These are phyloP conservation scores for Saccharomycopsis capsularis DNA, from an alignment of 805 yeast genomes.

Conservation along the genomic window DNA sequence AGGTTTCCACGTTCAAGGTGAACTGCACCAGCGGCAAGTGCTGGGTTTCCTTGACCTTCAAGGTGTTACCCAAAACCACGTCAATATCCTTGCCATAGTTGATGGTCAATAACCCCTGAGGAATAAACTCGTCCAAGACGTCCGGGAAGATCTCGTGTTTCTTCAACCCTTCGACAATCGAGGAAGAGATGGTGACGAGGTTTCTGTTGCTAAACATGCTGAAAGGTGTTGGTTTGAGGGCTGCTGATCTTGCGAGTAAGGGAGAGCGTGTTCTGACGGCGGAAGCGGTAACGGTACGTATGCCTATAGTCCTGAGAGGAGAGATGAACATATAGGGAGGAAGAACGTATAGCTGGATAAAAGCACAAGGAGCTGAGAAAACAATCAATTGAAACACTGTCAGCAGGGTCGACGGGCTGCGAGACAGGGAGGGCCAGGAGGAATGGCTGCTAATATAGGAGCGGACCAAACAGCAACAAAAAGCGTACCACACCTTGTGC, in stretches of 20 bases:
- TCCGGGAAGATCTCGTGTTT: conserved; percentile 40
- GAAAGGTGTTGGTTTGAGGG: neutral
- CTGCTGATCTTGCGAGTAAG: neutral
- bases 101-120: conserved; percentile 44
- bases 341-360: neutral
- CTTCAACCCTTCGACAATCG: conserved; percentile 33
- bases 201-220: conserved; percentile 17
- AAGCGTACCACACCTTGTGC: too few relatives aligned
- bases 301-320: neutral
- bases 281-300: neutral
- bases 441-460: too few relatives aligned
- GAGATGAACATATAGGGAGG: neutral
- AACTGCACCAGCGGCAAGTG: conserved; percentile 58
- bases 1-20: conserved; percentile 42
- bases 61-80: conserved; percentile 74
- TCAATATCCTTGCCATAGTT: conserved; percentile 51
- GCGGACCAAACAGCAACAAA: too few relatives aligned
- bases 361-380: neutral
- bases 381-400: neutral
- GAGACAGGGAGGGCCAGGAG: neutral
- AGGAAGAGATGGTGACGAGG: conserved; percentile 25
- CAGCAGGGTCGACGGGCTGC: neutral
- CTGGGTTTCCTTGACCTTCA: conserved; percentile 62
- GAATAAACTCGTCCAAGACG: conserved; percentile 29
- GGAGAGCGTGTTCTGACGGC: neutral